Percentiles rank a stretch among this genome's conserved stretches.
phyloP scores from a whole-genome alignment of 2,329 filamentous ascomycete species.

The Fusarium sulawesiense region DNA sequence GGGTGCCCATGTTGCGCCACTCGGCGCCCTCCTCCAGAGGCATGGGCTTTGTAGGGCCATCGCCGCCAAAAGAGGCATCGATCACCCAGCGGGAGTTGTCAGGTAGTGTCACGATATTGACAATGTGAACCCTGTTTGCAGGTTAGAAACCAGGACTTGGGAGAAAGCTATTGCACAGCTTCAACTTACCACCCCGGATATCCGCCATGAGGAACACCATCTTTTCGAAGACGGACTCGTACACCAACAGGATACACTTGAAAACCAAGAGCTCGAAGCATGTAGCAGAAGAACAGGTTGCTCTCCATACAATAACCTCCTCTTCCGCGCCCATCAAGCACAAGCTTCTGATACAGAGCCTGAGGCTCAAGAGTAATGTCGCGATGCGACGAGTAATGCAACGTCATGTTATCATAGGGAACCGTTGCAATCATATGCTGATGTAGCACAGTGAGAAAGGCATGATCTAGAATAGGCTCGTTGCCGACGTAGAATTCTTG shows the following conservation, averaged over 20 bases:
- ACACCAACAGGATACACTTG: slow-evolving; percentile 67
- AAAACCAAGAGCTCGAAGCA: slow-evolving; percentile 64
- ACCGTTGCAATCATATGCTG: slow-evolving; percentile 61
- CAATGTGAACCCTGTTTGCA: slow-evolving; percentile 62
- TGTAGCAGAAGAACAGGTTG: slow-evolving; percentile 64
- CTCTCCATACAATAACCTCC: slow-evolving; percentile 73
- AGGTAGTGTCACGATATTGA: slow-evolving; percentile 69
- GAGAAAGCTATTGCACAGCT: slow-evolving; percentile 16
- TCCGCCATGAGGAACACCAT: slow-evolving; percentile 54
- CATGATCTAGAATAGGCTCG: slow-evolving; percentile 45
- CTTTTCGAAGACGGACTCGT: slow-evolving; percentile 55
- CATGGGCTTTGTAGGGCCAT: slow-evolving; percentile 68
- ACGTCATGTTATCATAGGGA: slow-evolving; percentile 67
- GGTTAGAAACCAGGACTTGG: slow-evolving; percentile 18
- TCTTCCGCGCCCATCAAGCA: slow-evolving; percentile 54
- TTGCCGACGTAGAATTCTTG: slow-evolving; percentile 44
- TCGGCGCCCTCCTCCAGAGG: slow-evolving; percentile 59
- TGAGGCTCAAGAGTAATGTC: slow-evolving; percentile 58
- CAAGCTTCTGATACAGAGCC: slow-evolving; percentile 62
- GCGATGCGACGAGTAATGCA: slow-evolving; percentile 61
- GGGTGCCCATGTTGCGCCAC: slow-evolving; percentile 63
- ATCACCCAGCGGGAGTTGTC: slow-evolving; percentile 62
- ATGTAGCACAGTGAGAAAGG: slow-evolving; percentile 55
- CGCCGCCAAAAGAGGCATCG: slow-evolving; percentile 74
- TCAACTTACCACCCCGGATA: slow-evolving; percentile 60